Evolutionary conservation across 2,329 filamentous ascomycete genomes (phyloP), one percentile per base, ranked within the genome.

Genomic region (Cadophora malorum): DNA sequence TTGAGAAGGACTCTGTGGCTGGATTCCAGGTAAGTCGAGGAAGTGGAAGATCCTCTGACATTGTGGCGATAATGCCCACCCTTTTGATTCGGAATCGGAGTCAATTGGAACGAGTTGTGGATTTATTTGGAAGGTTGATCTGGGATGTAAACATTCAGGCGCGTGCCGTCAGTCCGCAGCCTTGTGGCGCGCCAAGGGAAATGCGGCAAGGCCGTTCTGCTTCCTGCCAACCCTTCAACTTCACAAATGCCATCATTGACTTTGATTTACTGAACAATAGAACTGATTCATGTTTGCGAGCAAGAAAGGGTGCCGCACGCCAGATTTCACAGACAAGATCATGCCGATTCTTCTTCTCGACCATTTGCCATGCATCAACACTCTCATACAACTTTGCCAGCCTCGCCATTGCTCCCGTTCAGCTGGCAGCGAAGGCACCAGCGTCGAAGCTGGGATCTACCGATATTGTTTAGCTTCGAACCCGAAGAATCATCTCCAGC

Each of bases 11-110:
- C 31, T 69, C 60, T 21, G 68, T 71, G 10, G 50, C 33, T 25
- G 71, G 53, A 67, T 73, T 63, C 71, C 71, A 73, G 7, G 67
- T 33, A 59, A 70, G 62, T 45, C 55, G 67, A 28, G 70, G 74
- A 4, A 72, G 71, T 41, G 66, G 64, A n/a, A 70, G 53, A 28
- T 74, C 70, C 14, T 73, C 71, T 35, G 70, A 67, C 72, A 74
- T 74, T 28, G 21, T 64, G 31, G 50, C 3, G 10, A 10, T 21
- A 47, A 12, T 53, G 16, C 21, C 19, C 41, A 1, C 25, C n/a
- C 41, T 45, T 33, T 50, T 53, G 49, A 63, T 23, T 28, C 50
- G 8, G 10, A n/a, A 63, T 4, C 16, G 28, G 35, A 35, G 28
- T 63, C 47, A 63, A 41, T 53, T 53, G 47, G 49, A 25, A 35